phyloP scores from a whole-genome alignment of 2,329 filamentous ascomycete genomes.

The Penicillium sp. region DNA sequence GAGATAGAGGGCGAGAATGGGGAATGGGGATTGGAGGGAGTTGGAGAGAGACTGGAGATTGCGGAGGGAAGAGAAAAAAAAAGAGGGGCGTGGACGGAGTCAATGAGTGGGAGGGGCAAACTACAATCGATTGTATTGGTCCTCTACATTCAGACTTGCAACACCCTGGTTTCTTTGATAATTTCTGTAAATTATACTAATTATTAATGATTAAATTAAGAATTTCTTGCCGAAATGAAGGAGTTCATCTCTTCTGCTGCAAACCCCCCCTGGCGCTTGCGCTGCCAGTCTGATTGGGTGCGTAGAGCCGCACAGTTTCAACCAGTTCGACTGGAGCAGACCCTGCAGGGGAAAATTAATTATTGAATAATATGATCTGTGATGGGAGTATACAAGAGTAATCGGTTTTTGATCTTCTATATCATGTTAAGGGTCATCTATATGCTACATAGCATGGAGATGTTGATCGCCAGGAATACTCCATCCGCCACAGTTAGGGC shows the following conservation, averaged over 20 bases:
- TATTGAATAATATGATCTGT: no score
- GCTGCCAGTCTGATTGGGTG: constrained; percentile 16
- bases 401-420: no score
- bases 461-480: no score
- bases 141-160: no score
- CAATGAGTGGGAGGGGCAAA: not conserved
- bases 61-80: not conserved
- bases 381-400: no score
- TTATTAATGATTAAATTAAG: not conserved
- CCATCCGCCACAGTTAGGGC: no score
- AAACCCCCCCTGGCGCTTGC: constrained; percentile 10
- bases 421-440: no score
- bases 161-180: no score
- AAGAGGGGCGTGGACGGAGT: not conserved
- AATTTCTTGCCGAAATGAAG: not conserved
- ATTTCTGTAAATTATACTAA: no score
- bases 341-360: not conserved
- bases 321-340: not conserved
- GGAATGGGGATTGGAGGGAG: not conserved
- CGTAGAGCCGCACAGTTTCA: constrained; percentile 14
- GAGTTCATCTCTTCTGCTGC: not conserved
- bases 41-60: not conserved
- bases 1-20: not conserved
- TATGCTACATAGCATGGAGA: no score
- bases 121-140: no score